Evolutionary conservation across 768 basidiomycete species (phyloP).

Genomic region (Termitomyces heimii): DNA sequence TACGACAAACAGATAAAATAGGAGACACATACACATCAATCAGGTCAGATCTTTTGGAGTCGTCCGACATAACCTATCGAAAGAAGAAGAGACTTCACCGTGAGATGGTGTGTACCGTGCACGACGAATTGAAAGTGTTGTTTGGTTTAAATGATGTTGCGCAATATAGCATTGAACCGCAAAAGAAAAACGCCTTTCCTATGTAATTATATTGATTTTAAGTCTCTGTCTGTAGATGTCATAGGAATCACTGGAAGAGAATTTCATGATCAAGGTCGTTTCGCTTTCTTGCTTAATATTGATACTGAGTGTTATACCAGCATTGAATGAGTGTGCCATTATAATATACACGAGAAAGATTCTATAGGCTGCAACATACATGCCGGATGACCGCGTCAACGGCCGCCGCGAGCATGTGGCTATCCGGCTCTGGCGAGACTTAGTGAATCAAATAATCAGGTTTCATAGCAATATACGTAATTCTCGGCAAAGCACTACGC

Average conservation of each 20-base stretch:
- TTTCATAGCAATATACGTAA: background rate
- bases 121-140: background rate
- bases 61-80: slow-evolving; percentile 31
- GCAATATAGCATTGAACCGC: background rate
- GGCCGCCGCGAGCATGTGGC: background rate
- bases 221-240: background rate
- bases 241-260: background rate
- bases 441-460: background rate
- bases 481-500: background rate
- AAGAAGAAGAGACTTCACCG: background rate
- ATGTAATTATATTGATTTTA: background rate
- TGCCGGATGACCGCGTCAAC: background rate
- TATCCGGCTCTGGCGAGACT: background rate
- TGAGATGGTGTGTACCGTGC: background rate
- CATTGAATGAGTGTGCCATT: background rate
- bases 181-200: background rate
- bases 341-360: background rate
- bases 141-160: background rate
- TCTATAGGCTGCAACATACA: background rate
- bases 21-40: slow-evolving; percentile 56
- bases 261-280: background rate
- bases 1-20: background rate
- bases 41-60: slow-evolving; percentile 59
- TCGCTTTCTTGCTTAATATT: background rate
- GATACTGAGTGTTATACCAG: background rate